Base-by-base conservation (phyloP, 1,284 basidiomycete species). In the Trichosporon sp. region DNA sequence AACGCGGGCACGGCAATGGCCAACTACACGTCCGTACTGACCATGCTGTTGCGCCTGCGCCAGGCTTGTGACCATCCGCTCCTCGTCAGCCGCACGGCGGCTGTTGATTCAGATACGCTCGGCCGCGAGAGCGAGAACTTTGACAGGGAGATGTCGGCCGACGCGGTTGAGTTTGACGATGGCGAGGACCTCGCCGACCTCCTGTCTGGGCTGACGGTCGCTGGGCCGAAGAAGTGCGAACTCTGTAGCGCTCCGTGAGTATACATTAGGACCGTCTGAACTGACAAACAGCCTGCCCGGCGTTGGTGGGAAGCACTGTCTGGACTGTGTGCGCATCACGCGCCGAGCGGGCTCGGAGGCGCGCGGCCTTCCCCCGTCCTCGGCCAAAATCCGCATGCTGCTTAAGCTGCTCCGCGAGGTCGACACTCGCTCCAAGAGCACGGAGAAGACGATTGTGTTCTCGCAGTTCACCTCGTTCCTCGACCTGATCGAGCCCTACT, bases 31-130 rank as follows among this genome's bases (percentile, higher is more conserved):
- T 89, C 90, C n/a, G 90, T 95, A 4, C 86, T 98, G 76, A 87
- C 94, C 2, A 85, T 97, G 73, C 87, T 98, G 69, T 87, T 98
- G 67, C 88, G 96, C 38, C 86, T 98, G 35, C 88, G 96, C 26
- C 96, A 98, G 88, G 94, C 94, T 0, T 96, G 94, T 80, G 91
- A 93, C 76, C 95, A 97, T 78, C 94, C 94, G 0, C 87, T 89
- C 0, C 87, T 97, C 10, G 90, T 96, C 14, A 88, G 70, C 90
- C 93, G 75, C 91, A 91, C 77, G 87, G 87, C 75, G 16, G 84
- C 86, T 6, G 93, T 86, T 6, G 93, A 94, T 77, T 84, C 87
- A 14, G 91, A 92, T 67, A 92, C 90, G 0, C 84, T 93, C 0
- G 90, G 91, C 73, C 81, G 85, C 1, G 84, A 87, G 0, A 4